phyloP scores from a whole-genome alignment of 768 basidiomycete genomes.

The Macrolepiota fuliginosa region DNA sequence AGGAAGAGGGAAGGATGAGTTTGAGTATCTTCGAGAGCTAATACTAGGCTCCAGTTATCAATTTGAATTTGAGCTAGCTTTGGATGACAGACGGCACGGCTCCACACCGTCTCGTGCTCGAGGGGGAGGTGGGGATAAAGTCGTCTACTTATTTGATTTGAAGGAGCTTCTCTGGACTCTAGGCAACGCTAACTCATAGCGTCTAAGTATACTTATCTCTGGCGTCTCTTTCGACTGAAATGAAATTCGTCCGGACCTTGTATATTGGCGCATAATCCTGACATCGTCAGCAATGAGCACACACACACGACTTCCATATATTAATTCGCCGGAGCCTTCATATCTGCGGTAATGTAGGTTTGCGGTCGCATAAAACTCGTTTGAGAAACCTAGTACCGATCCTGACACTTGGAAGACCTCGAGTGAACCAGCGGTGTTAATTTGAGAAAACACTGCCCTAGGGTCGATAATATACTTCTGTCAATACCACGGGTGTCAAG shows the following conservation, averaged over 20 bases:
- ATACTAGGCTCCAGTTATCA: neutral
- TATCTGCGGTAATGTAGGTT: too few relatives aligned
- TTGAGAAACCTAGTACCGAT: too few relatives aligned
- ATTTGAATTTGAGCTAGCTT: too few relatives aligned
- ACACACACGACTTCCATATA: too few relatives aligned
- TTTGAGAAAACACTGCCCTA: neutral
- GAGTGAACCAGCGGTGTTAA: too few relatives aligned
- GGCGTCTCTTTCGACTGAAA: neutral
- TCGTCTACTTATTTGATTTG: neutral
- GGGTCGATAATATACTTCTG: neutral
- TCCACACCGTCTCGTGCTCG: neutral
- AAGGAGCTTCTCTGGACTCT: neutral
- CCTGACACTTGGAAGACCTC: too few relatives aligned
- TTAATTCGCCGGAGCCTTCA: too few relatives aligned
- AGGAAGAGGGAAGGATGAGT: neutral
- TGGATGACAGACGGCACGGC: neutral
- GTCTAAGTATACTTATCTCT: neutral
- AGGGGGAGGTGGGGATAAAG: too few relatives aligned
- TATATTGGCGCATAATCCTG: neutral
- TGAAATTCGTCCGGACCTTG: neutral
- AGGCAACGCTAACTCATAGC: neutral
- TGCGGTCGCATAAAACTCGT: too few relatives aligned
- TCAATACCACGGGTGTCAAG: neutral
- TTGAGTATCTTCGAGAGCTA: neutral
- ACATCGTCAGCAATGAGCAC: neutral